These are phyloP conservation scores for Obba rivulosa DNA, from an alignment of 768 basidiomycete genomes.

Conservation along the genomic window DNA sequence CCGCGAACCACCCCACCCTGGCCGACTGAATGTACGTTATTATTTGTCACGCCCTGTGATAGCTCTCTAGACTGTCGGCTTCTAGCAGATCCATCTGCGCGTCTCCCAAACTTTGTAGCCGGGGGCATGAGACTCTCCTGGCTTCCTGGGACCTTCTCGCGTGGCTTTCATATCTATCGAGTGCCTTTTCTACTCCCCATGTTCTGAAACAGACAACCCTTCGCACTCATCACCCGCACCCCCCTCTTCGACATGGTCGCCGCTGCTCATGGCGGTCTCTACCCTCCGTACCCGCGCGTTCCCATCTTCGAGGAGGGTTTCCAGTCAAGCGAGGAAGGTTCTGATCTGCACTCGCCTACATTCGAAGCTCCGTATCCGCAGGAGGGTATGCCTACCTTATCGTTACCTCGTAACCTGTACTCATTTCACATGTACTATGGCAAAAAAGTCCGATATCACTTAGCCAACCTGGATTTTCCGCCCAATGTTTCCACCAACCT, in stretches of 20 bases:
- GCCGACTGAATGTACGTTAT: not conserved
- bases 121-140: constrained; percentile 23
- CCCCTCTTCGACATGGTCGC: constrained; percentile 45
- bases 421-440: constrained; percentile 23
- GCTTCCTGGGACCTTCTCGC: constrained; percentile 24
- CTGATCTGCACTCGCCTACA: constrained; percentile 69
- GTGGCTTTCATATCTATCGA: constrained; percentile 27
- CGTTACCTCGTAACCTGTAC: constrained; percentile 26
- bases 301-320: constrained; percentile 58
- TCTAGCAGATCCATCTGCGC: constrained; percentile 27
- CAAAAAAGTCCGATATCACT: constrained; percentile 71
- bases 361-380: constrained; percentile 48
- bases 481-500: constrained; percentile 14
- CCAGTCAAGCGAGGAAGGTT: constrained; percentile 72
- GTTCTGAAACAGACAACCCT: constrained; percentile 20
- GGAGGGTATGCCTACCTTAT: constrained; percentile 31
- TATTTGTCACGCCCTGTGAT: constrained; percentile 20
- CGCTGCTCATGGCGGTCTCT: constrained; percentile 48
- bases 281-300: constrained; percentile 47
- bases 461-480: constrained; percentile 16
- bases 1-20: not conserved
- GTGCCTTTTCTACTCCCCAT: constrained; percentile 24
- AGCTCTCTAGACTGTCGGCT: constrained; percentile 14
- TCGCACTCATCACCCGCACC: constrained; percentile 18
- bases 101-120: constrained; percentile 16